Evolutionary conservation across 2,329 filamentous ascomycete species (phyloP).

Genomic region (Apiospora kogelbergensis): DNA sequence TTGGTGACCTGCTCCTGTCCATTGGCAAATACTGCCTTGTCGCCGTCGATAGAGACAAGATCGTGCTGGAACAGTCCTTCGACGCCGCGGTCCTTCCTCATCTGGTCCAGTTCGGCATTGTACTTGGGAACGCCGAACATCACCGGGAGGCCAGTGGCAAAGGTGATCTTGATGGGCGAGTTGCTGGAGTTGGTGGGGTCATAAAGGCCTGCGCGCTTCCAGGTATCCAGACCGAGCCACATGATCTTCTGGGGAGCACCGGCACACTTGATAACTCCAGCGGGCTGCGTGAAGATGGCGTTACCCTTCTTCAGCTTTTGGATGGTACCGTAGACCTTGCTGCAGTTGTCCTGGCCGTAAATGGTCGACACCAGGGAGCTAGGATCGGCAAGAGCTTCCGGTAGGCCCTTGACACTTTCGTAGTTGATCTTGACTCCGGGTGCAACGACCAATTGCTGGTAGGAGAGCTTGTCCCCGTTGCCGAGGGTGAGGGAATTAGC

Average conservation of each 20-base stretch:
- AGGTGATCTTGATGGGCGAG: constrained; percentile 30
- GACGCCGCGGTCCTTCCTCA: constrained; percentile 35
- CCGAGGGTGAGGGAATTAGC: constrained; percentile 35
- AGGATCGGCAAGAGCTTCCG: constrained; percentile 33
- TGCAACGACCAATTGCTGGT: constrained; percentile 38
- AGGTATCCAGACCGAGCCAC: constrained; percentile 40
- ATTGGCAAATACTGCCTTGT: constrained; percentile 33
- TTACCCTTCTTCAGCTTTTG: constrained; percentile 34
- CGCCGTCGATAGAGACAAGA: constrained; percentile 34
- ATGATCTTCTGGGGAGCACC: constrained; percentile 40
- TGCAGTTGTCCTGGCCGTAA: constrained; percentile 35
- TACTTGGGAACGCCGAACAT: constrained; percentile 43
- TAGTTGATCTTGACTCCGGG: constrained; percentile 38
- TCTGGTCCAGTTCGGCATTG: constrained; percentile 32
- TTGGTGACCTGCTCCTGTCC: constrained; percentile 30
- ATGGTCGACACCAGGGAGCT: constrained; percentile 36
- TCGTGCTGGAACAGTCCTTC: constrained; percentile 40
- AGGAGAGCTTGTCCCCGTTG: constrained; percentile 35
- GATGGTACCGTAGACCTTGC: constrained; percentile 36
- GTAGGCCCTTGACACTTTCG: constrained; percentile 32
- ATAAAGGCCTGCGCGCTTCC: constrained; percentile 34
- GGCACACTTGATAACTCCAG: constrained; percentile 39
- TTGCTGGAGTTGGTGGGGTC: constrained; percentile 11
- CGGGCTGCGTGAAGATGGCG: constrained; percentile 39
- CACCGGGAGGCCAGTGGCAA: constrained; percentile 34